Evolutionary conservation across 768 basidiomycete genomes (phyloP), one percentile per base, ranked within the genome.

Genomic region (Kwoniella dejecticola): DNA sequence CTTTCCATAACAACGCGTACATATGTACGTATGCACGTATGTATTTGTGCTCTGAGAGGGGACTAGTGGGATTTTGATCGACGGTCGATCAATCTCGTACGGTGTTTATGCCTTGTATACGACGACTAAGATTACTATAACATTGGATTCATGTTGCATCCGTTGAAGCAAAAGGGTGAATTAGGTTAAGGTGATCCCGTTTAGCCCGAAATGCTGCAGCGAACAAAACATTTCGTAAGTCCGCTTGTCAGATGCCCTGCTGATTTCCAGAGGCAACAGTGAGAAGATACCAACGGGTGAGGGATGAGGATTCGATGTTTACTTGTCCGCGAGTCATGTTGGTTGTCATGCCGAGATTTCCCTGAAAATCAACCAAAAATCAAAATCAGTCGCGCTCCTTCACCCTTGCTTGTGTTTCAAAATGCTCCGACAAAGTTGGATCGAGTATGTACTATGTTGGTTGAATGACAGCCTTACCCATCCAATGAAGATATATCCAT

Each of bases 361-460:
- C 48, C 48, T 50, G 48, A 30, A 50, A 42, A 13, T 11, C 6
- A n/a, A 11, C 11, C 19, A 3, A 29, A 3, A n/a, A 13, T 11
- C 8, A 50, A 50, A 50, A 50, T 50, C 48, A 50, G 48, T 50
- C 48, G 48, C 48, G 48, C 29, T 50, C 41, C 41, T 13, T 42
- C 41, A 11, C 10, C 41, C 24, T 31, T 31, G n/a, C 23, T 24
- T 24, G 19, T 17, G 17, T 15, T 7, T 12, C 26, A 49, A 5
- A 30, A 30, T 4, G 12, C 19, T 10, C 6, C 23, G 10, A 47
- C 4, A 7, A 31, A n/a, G 30, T 50, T 50, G 48, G 13, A 31
- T 30, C 17, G 41, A 13, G 17, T 42, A 50, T 50, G 48, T 50
- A 15, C 13, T 15, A 33, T 50, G 29, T 50, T 50, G 48, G 48